Evolutionary conservation across 495 filamentous ascomycete genomes (phyloP).

Genomic region (Penicillium paxilli): DNA sequence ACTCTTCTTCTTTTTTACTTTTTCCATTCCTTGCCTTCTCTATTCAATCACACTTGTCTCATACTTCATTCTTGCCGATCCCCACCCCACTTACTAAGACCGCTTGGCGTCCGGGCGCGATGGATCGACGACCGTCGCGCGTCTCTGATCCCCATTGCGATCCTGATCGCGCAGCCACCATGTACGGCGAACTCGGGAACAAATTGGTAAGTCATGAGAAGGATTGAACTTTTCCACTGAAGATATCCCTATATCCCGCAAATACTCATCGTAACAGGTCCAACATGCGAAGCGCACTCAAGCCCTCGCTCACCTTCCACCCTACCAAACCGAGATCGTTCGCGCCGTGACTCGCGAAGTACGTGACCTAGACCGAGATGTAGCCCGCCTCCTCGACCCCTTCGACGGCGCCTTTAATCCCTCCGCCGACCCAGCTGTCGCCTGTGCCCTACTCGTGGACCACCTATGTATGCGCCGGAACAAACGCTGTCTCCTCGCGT

Average conservation of each 20-base stretch:
- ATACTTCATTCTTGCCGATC: conserved; percentile 7
- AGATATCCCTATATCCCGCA: conserved; percentile 1
- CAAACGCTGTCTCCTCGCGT: conserved; percentile 93
- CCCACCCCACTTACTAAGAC: conserved; percentile 24
- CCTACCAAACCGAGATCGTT: conserved; percentile 91
- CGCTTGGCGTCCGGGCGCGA: conserved; percentile 23
- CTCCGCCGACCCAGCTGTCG: conserved; percentile 75
- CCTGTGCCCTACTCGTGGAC: conserved; percentile 86
- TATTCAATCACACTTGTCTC: background rate
- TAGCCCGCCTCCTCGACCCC: conserved; percentile 74
- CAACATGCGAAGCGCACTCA: conserved; percentile 97
- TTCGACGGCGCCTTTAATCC: conserved; percentile 86
- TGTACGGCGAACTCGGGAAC: conserved; percentile 92
- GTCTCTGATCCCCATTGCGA: conserved; percentile 15
- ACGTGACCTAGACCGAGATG: conserved; percentile 89
- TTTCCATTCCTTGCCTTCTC: background rate
- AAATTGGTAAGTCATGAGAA: conserved; percentile 61
- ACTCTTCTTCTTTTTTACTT: too few relatives aligned
- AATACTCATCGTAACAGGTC: conserved; percentile 53
- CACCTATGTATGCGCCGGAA: conserved; percentile 94
- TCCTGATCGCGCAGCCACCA: conserved; percentile 40
- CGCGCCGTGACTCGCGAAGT: conserved; percentile 88
- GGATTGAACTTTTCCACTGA: background rate
- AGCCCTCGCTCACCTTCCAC: conserved; percentile 80
- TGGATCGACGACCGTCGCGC: conserved; percentile 21